Conservation (phyloP, 148 eudicot species). For the Persicaria maculosa region DNA sequence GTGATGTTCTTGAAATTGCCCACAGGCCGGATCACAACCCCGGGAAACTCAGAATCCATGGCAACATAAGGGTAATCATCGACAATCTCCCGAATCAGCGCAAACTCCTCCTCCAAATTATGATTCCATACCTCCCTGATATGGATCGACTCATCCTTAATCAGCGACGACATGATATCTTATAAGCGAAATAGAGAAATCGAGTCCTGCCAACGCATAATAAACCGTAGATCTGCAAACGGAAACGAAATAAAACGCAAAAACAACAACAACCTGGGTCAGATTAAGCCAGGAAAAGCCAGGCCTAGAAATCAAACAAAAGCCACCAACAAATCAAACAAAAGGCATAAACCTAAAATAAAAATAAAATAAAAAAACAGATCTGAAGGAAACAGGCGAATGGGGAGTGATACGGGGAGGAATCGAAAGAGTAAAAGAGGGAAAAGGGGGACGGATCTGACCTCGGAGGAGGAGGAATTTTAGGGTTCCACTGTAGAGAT, state of each 20-base stretch:
- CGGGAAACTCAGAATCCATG: constrained; percentile 15
- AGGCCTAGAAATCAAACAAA: background rate
- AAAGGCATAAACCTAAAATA: constrained; percentile 1
- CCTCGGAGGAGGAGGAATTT: constrained; percentile 14
- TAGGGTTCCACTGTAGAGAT: constrained; percentile 4
- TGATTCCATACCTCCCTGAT: constrained; percentile 15
- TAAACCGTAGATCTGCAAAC: constrained; percentile 14
- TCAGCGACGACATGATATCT: constrained; percentile 10
- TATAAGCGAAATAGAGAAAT: background rate
- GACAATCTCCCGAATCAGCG: constrained; percentile 3
- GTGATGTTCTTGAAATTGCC: constrained; percentile 9
- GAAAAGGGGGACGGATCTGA: constrained; percentile 1
- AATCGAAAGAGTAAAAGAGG: background rate
- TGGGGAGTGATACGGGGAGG: background rate
- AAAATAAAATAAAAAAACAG: background rate
- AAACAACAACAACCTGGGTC: background rate
- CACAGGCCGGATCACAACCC: constrained; percentile 11
- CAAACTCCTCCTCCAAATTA: constrained; percentile 15
- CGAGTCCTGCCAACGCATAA: constrained; percentile 11
- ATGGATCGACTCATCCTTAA: constrained; percentile 14
- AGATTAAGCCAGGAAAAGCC: background rate
- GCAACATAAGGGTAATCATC: constrained; percentile 13
- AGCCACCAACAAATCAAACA: background rate
- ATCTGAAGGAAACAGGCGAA: background rate
- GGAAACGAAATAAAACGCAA: constrained; percentile 5